Evolutionary conservation across 768 basidiomycete genomes (phyloP), one percentile per base, ranked within the genome.

Genomic region (Sutorius australiensis): DNA sequence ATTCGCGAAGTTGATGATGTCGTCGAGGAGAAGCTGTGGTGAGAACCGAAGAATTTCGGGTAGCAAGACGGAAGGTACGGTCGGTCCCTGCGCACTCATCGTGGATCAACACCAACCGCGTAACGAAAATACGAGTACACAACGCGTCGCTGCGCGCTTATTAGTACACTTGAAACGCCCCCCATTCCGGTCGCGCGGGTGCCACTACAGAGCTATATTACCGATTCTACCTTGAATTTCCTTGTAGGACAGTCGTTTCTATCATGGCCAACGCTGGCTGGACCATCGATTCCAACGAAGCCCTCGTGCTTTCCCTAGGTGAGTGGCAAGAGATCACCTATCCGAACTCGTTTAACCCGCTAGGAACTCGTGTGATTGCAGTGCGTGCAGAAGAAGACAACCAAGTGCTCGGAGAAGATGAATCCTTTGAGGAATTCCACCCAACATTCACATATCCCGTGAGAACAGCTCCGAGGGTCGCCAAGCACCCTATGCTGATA

Each of bases 381-480:
- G 93, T 88, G 11, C 83, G 89, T 56, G 78, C 87, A n/a, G 66
- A 73, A 47, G 78, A 80, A 53, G 91, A 92, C 70, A 79, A 80
- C 56, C 77, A 81, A 49, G 68, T 66, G 3, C 75, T 87, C 14
- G 73, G 69, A 54, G 77, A 79, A 12, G 75, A 81, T 28, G 87
- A 89, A 61, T 69, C 74, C 13, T 85, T 80, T 54, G 78, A 81
- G 54, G 73, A 76, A 17, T 98, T 97, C 71, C 79, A 88, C 55
- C 95, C 95, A 2, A 73, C 77, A 4, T 99, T 98, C 74, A 98
- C 95, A 0, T 99, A 99, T 72, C 94, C 95, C 6, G 91, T 92
- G 61, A 84, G 65, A 37, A n/a, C 36, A 41, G n/a, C 12, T 24
- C 40, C 27, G 1, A n/a, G 21, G 32, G 36, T 43, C 19, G 31